phyloP scores from a whole-genome alignment of 192 early-diverging fungal species.

The Linnemannia elongata region DNA sequence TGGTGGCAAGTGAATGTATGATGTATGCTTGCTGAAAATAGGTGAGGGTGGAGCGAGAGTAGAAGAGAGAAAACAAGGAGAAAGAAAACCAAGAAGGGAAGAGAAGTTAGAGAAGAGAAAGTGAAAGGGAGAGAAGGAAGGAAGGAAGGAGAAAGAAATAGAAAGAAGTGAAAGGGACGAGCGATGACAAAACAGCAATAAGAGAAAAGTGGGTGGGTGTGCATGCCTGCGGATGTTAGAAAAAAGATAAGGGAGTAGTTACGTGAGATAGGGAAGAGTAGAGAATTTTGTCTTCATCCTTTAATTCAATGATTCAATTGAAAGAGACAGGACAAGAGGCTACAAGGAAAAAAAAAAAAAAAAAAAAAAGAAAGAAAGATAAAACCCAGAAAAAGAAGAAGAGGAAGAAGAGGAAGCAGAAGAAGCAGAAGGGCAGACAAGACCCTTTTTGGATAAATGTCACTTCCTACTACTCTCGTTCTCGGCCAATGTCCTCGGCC shows the following conservation, averaged over 20 bases:
- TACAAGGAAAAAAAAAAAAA: background rate
- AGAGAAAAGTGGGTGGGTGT: background rate
- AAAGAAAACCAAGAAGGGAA: background rate
- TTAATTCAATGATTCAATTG: background rate
- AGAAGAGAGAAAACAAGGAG: background rate
- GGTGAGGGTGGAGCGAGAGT: background rate
- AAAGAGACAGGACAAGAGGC: background rate
- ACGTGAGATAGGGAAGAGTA: background rate
- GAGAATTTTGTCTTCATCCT: background rate
- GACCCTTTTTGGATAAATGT: background rate
- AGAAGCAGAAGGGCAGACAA: background rate
- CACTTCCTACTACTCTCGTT: background rate
- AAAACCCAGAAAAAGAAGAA: too few relatives aligned
- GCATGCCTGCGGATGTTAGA: background rate
- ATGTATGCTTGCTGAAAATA: background rate
- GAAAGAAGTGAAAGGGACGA: background rate
- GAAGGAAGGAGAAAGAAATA: background rate
- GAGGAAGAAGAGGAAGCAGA: too few relatives aligned
- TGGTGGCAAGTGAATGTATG: background rate
- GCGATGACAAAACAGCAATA: background rate
- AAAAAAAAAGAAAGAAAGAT: too few relatives aligned
- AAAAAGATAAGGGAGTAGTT: background rate
- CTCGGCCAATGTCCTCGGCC: background rate
- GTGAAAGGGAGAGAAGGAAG: background rate
- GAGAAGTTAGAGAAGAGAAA: background rate